Base-by-base conservation (phyloP, 495 filamentous ascomycete species). In the Lepraria neglecta region DNA sequence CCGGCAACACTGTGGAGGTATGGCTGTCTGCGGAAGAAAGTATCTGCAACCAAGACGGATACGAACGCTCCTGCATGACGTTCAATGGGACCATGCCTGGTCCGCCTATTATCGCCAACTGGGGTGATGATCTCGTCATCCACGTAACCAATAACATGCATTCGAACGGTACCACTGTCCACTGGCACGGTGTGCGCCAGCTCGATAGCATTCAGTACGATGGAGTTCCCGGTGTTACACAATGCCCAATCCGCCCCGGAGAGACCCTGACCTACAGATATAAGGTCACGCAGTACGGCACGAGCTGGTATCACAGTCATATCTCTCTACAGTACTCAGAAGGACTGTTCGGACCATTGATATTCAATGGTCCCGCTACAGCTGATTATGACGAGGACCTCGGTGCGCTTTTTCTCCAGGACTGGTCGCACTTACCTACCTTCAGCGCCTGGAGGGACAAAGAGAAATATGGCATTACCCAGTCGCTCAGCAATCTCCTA, bases 301-400 rank as follows among this genome's bases (percentile, higher is more conserved):
- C 77, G 9, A 73, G 70, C 10, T 84, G 80, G 80, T 85, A 81
- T 61, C 83, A 85, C 65, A 77, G 73, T 33, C 85, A 87, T 65
- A 84, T 79, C 64, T 75, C 74, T 12, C 68, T 79, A 17, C 84
- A 87, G 63, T 77, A 65, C 6, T 43, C 72, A 68, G 68, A 74
- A 51, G 72, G 75, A 43, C 60, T 77, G 1, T 63, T 67, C 30
- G 71, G 71, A 3, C 69, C 65, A 0, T 75, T 76, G 27, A 59
- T 73, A 6, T 74, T 77, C 56, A 66, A 75, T 55, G 75, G 75
- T 2, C 75, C 75, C 24, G 60, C 59, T 6, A 76, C 75, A 19
- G 72, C 71, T 21, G 66, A 80, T 42, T 86, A 85, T 65, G 84
- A 87, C 51, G 69, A 76, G 44, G 84, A 86, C 67, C 72, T 87